Conservation (phyloP, 1,284 basidiomycete genomes). For the Erythrobasidium hasegawianum region DNA sequence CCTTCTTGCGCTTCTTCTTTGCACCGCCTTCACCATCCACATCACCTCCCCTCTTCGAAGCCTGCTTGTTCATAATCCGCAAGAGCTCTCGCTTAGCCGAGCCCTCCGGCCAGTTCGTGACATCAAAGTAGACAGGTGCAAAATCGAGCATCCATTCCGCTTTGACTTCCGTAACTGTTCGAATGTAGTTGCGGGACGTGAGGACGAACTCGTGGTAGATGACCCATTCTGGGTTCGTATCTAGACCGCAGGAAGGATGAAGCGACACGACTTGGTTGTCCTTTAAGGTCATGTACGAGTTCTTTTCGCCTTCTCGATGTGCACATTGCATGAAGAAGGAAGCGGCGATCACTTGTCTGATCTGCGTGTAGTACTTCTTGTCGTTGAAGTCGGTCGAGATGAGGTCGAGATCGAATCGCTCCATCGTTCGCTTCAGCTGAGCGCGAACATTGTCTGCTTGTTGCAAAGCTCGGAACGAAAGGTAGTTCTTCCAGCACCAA, state of each 20-base stretch:
- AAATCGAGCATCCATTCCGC: conserved; percentile 88
- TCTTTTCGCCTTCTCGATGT: conserved; percentile 88
- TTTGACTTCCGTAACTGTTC: conserved; percentile 83
- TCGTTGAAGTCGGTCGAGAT: conserved; percentile 71
- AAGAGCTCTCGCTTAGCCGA: conserved; percentile 68
- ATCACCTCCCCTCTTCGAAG: conserved; percentile 19
- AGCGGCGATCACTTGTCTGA: conserved; percentile 79
- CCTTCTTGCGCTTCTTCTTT: conserved; percentile 36
- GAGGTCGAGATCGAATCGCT: conserved; percentile 63
- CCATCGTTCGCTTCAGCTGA: conserved; percentile 89
- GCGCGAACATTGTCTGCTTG: conserved; percentile 95
- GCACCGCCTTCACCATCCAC: conserved; percentile 11
- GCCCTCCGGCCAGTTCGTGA: conserved; percentile 62
- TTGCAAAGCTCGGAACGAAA: conserved; percentile 74
- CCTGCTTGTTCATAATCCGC: conserved; percentile 53
- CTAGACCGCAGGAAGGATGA: conserved; percentile 91
- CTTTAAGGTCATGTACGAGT: conserved; percentile 76
- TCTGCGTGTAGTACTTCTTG: conserved; percentile 71
- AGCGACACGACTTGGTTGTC: conserved; percentile 89
- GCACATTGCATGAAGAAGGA: conserved; percentile 99
- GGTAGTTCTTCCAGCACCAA: conserved; percentile 92
- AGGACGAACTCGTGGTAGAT: conserved; percentile 95
- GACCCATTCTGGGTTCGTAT: conserved; percentile 93
- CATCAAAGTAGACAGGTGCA: conserved; percentile 74
- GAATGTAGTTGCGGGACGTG: conserved; percentile 80